phyloP scores from a whole-genome alignment of 129 eudicot species.

The Sambucus nigra region DNA sequence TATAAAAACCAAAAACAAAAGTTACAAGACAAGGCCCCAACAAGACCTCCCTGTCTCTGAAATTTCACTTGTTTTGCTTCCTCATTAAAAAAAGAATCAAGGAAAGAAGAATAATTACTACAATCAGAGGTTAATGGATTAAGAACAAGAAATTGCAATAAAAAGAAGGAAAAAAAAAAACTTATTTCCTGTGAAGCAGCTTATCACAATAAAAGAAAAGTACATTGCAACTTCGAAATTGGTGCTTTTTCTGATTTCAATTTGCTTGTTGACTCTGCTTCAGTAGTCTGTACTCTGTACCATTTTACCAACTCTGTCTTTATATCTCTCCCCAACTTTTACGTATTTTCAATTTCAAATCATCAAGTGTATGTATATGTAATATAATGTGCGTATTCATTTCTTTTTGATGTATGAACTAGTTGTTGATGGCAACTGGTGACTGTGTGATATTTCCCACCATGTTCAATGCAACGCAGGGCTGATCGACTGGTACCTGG shows the following conservation, averaged over 20 bases:
- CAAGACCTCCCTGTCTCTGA: too few relatives aligned
- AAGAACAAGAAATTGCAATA: too few relatives aligned
- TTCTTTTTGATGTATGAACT: neutral
- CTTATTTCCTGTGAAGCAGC: neutral
- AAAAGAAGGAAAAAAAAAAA: too few relatives aligned
- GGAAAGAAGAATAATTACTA: neutral
- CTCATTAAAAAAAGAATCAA: too few relatives aligned
- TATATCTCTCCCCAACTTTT: neutral
- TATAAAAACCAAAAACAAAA: too few relatives aligned
- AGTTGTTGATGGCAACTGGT: constrained; percentile 17
- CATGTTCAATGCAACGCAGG: constrained; percentile 53
- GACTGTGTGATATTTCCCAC: constrained; percentile 39
- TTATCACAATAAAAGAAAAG: neutral
- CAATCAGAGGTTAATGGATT: neutral
- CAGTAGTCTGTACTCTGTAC: neutral
- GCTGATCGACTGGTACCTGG: constrained; percentile 79
- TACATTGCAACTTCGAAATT: neutral
- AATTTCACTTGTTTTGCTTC: too few relatives aligned
- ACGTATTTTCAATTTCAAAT: neutral
- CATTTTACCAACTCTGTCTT: neutral
- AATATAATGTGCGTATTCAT: neutral
- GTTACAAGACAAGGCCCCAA: too few relatives aligned
- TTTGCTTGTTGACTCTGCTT: neutral
- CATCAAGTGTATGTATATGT: neutral
- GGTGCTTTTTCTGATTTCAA: neutral